These are phyloP conservation scores for Bromus sterilis DNA, from an alignment of 176 grass and related monocot genomes.

Conservation along the genomic window DNA sequence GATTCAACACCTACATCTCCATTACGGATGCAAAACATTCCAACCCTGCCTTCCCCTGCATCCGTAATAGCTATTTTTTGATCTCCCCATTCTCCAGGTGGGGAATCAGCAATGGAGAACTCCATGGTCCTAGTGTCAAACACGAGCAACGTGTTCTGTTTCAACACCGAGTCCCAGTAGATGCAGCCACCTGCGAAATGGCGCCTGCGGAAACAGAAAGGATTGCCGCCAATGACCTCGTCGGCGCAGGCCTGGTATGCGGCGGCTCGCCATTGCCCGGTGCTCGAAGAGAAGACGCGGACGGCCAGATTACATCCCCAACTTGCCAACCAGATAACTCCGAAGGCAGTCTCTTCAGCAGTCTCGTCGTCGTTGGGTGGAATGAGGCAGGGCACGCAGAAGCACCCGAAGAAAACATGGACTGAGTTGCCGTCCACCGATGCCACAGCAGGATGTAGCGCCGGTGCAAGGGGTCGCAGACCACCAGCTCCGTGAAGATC, in stretches of 20 bases:
- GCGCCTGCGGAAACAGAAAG: no score
- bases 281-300: neutral
- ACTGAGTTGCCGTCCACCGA: neutral
- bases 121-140: neutral
- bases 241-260: neutral
- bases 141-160: neutral
- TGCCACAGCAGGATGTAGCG: neutral
- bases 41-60: neutral
- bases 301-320: neutral
- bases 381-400: neutral
- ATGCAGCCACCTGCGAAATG: neutral
- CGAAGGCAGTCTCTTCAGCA: neutral
- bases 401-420: no score
- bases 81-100: neutral
- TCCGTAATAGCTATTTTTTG: neutral
- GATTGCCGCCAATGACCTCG: neutral
- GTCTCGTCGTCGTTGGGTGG: neutral
- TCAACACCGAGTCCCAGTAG: neutral
- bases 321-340: neutral
- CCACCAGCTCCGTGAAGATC: neutral
- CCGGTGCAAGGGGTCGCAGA: neutral
- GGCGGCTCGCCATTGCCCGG: neutral
- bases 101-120: neutral
- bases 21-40: neutral
- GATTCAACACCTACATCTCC: neutral